These are phyloP conservation scores for Bidens hawaiensis DNA, from an alignment of 140 eudicot genomes.

Conservation along the genomic window DNA sequence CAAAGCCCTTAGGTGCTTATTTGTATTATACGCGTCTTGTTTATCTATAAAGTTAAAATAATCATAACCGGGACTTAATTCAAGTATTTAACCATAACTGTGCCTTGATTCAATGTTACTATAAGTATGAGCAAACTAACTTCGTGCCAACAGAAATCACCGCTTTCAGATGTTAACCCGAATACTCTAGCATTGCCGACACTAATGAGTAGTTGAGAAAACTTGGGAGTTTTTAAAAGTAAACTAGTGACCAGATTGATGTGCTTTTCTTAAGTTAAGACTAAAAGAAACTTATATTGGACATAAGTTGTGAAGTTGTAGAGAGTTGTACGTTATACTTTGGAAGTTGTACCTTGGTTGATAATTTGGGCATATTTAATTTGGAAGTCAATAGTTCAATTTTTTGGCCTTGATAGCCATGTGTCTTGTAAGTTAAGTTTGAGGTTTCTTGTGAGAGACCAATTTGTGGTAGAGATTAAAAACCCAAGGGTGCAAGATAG, in stretches of 20 bases:
- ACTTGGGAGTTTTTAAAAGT: not conserved
- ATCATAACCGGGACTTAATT: no score
- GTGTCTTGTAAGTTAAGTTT: not conserved
- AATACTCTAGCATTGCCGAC: not conserved
- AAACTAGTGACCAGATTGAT: not conserved
- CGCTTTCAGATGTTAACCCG: no score
- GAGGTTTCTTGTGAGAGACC: constrained; percentile 15
- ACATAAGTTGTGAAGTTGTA: not conserved
- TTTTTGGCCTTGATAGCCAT: not conserved
- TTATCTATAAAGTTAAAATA: no score
- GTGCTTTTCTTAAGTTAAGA: not conserved
- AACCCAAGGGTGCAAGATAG: constrained; percentile 21
- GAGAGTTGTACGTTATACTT: not conserved
- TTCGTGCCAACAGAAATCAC: no score
- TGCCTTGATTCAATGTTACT: no score
- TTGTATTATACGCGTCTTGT: no score
- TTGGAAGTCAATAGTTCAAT: not conserved
- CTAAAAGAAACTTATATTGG: no score
- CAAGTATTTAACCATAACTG: no score
- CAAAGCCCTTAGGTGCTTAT: no score
- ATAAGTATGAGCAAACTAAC: no score
- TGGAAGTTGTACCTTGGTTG: not conserved
- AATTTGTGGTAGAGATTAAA: constrained; percentile 16
- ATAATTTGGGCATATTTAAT: not conserved
- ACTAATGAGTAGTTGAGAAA: not conserved